These are phyloP conservation scores for Chrysosporium queenslandicum DNA, from an alignment of 2,329 filamentous ascomycete species.

Conservation along the genomic window DNA sequence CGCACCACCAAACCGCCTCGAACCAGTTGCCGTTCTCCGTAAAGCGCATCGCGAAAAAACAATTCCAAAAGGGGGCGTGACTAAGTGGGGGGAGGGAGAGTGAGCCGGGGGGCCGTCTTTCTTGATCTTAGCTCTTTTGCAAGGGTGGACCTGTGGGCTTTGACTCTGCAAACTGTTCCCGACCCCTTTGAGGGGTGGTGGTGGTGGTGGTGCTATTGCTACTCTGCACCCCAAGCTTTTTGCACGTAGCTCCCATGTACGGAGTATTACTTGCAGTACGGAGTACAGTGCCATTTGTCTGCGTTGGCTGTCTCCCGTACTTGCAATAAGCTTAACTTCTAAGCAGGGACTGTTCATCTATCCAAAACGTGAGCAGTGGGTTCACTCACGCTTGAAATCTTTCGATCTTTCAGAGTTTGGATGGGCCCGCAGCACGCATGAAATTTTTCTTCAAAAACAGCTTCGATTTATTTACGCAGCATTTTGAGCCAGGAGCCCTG, in stretches of 20 bases:
- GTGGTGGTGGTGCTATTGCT: no score
- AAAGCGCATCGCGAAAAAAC: not conserved
- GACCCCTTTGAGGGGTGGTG: no score
- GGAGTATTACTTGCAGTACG: no score
- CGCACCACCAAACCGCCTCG: not conserved
- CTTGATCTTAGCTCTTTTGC: not conserved
- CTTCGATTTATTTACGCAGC: not conserved
- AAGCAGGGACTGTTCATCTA: not conserved
- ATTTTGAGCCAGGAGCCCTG: slow-evolving; percentile 3
- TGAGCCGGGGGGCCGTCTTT: not conserved
- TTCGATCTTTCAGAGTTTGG: not conserved
- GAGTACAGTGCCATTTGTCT: not conserved
- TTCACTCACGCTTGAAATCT: not conserved
- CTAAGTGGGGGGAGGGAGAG: not conserved
- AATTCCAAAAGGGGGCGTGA: not conserved
- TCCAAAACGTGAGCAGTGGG: not conserved
- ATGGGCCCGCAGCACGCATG: not conserved
- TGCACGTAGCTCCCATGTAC: no score
- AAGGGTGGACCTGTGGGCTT: no score
- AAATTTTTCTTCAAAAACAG: not conserved
- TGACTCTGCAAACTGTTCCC: no score
- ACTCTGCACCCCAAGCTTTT: no score
- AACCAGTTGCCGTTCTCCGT: not conserved
- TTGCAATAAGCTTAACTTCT: not conserved
- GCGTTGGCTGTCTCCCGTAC: not conserved